These are phyloP conservation scores for Emydomyces testavorans DNA, from an alignment of 2,329 filamentous ascomycete genomes.

Conservation along the genomic window DNA sequence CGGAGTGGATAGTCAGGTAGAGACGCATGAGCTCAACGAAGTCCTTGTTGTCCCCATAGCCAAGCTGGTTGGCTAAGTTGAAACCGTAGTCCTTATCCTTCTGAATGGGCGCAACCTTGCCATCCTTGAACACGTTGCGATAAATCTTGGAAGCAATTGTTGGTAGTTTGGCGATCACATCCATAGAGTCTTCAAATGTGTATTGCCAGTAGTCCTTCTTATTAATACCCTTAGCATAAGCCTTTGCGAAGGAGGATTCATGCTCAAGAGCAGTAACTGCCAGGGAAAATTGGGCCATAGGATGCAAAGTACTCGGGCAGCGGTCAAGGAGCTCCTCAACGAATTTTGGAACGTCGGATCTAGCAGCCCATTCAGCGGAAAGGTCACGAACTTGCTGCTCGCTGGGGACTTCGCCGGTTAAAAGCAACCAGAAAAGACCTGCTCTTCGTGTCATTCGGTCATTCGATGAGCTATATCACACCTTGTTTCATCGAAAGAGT, in stretches of 20 bases:
- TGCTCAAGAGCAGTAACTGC: constrained; percentile 97
- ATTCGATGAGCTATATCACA: background rate
- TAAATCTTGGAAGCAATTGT: constrained; percentile 98
- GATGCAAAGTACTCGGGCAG: constrained; percentile 96
- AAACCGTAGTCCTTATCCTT: constrained; percentile 99
- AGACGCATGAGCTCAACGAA: constrained; percentile 97
- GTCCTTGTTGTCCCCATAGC: constrained; percentile 87
- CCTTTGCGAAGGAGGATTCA: constrained; percentile 94
- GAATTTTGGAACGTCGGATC: constrained; percentile 93
- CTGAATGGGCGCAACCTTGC: constrained; percentile 90
- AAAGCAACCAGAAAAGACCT: constrained; percentile 98
- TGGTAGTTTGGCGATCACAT: constrained; percentile 98
- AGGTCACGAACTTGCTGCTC: constrained; percentile 98
- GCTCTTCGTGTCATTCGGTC: constrained; percentile 12
- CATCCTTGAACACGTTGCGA: constrained; percentile 99
- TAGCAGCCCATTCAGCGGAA: constrained; percentile 96
- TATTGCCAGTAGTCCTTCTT: constrained; percentile 99
- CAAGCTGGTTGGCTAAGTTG: constrained; percentile 99
- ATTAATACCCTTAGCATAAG: constrained; percentile 97
- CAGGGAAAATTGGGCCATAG: constrained; percentile 98
- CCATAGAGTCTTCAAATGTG: constrained; percentile 99
- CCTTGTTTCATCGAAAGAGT: background rate
- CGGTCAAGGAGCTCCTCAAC: constrained; percentile 99
- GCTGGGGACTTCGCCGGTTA: constrained; percentile 93
- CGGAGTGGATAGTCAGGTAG: constrained; percentile 99